These are phyloP conservation scores for Diphasiastrum complanatum DNA, from an alignment of 83 land plant genomes.

Conservation along the genomic window DNA sequence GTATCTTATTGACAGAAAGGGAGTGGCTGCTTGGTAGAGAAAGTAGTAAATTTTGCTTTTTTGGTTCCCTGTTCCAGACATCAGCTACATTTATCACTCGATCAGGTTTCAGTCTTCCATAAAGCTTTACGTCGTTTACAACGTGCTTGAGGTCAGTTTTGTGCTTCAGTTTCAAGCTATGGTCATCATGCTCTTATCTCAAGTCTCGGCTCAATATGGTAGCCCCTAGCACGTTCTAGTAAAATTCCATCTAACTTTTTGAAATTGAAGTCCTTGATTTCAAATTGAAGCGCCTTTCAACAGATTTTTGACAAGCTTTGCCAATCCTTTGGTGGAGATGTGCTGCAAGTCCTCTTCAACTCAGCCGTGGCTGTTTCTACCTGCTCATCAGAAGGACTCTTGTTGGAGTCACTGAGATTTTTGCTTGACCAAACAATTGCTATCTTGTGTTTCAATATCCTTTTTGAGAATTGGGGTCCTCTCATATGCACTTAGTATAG, in stretches of 20 bases:
- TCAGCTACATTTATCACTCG: slow-evolving; percentile 91
- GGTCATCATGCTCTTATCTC: not conserved
- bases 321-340: slow-evolving; percentile 93
- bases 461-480: slow-evolving; percentile 6
- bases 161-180: not conserved
- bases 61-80: slow-evolving; percentile 49
- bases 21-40: no score
- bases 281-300: not conserved
- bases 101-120: slow-evolving; percentile 93
- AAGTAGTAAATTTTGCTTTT: not conserved
- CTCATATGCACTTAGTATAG: no score
- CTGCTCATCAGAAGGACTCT: slow-evolving; percentile 46
- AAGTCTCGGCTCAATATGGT: not conserved
- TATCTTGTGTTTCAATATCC: slow-evolving; percentile 82
- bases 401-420: slow-evolving; percentile 46
- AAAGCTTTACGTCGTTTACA: slow-evolving; percentile 93
- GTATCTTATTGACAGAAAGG: no score
- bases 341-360: slow-evolving; percentile 70
- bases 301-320: slow-evolving; percentile 97
- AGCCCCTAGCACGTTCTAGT: not conserved
- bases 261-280: not conserved
- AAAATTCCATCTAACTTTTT: not conserved
- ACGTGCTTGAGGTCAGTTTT: slow-evolving; percentile 81
- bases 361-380: slow-evolving; percentile 74
- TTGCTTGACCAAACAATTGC: slow-evolving; percentile 65